A percentile compares a stretch with the other conserved stretches of the same genome.
Evolutionary conservation across 768 basidiomycete species (phyloP).

Genomic region (Kwoniella mangroviensis): DNA sequence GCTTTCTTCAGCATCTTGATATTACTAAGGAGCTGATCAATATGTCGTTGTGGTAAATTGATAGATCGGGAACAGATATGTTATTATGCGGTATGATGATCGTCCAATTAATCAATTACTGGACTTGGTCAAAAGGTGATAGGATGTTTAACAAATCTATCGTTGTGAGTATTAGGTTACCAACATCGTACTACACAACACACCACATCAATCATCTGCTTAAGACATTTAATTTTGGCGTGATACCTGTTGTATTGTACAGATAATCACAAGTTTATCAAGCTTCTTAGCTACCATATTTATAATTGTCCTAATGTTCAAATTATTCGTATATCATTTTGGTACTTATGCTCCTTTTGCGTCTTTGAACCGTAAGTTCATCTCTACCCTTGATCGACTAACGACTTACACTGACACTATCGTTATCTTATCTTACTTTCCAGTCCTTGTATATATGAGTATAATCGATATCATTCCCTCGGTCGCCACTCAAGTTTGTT

Average conservation of each 20-base stretch:
- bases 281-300: slow-evolving; percentile 3
- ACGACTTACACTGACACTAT: not conserved
- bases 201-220: not conserved
- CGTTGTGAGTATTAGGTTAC: not conserved
- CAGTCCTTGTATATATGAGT: slow-evolving; percentile 6
- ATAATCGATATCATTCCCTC: slow-evolving; percentile 20
- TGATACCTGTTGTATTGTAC: not conserved
- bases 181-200: not conserved
- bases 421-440: not conserved
- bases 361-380: slow-evolving; percentile 1
- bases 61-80: slow-evolving; percentile 1
- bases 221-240: too few species aligned
- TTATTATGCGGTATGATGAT: slow-evolving; percentile 11
- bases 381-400: not conserved
- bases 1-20: too few species aligned
- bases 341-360: slow-evolving; percentile 11
- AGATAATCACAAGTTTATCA: not conserved
- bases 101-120: slow-evolving; percentile 10
- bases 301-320: slow-evolving; percentile 9
- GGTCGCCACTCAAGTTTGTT: slow-evolving; percentile 11
- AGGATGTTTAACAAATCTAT: slow-evolving; percentile 2
- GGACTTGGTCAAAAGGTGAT: slow-evolving; percentile 9
- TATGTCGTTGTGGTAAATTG: not conserved
- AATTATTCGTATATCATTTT: slow-evolving; percentile 15
- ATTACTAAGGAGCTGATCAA: too few species aligned